Conservation (phyloP, 2,329 filamentous ascomycete species). For the Pseudogymnoascus sp. region DNA sequence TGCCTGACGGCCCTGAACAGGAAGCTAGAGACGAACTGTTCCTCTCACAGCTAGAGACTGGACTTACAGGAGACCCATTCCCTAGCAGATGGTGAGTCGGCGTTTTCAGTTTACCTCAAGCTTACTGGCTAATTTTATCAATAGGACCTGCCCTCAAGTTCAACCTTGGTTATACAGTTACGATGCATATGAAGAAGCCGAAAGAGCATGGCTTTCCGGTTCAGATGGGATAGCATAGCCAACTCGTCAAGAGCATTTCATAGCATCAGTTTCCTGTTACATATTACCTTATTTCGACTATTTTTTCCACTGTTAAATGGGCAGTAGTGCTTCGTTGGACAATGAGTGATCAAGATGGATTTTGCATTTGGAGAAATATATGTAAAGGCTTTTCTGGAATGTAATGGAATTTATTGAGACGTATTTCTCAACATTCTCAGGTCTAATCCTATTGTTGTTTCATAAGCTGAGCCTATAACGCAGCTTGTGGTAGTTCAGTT, state of each 20-base stretch:
- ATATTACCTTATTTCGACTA: too few relatives aligned
- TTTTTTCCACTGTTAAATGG: constrained; percentile 15
- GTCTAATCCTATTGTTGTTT: not conserved
- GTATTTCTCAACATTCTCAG: not conserved
- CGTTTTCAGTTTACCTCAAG: not conserved
- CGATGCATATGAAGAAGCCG: not conserved
- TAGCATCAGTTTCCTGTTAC: too few relatives aligned
- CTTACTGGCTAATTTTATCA: not conserved
- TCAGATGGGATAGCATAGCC: not conserved
- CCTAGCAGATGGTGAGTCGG: not conserved
- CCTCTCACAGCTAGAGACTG: not conserved
- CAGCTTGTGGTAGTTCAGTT: too few relatives aligned
- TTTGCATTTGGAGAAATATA: not conserved
- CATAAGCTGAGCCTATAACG: not conserved
- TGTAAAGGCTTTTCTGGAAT: not conserved
- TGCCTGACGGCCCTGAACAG: constrained; percentile 10
- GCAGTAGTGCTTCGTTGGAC: constrained; percentile 11
- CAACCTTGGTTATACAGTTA: not conserved
- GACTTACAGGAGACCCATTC: not conserved
- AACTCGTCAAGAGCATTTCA: too few relatives aligned
- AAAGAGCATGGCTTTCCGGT: not conserved
- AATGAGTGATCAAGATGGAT: not conserved
- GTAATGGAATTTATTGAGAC: not conserved
- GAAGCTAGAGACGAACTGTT: constrained; percentile 9
- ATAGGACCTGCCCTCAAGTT: not conserved